Base-by-base conservation (phyloP, 2,329 filamentous ascomycete genomes). In the Aspergillus melleus region DNA sequence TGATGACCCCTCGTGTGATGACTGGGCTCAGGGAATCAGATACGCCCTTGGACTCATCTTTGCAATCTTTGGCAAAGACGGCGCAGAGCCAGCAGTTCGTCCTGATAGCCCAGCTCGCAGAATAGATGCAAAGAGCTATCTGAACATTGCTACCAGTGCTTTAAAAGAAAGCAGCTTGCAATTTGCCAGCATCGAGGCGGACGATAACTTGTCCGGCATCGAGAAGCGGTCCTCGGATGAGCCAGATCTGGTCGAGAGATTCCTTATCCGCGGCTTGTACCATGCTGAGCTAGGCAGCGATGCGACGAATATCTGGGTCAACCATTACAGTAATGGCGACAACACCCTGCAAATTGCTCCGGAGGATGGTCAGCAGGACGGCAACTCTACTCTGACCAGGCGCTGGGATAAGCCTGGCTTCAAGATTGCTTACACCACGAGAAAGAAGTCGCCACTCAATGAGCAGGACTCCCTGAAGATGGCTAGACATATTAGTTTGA, bases 201-300 rank as follows among this genome's bases (percentile, higher is more conserved):
- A 53, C 20, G 30, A 53, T 6, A 42, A 42, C 20, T 16, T 53
- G 12, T 16, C 51, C 19, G 19, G 51, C 29, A 29, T 53, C 51
- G 29, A 53, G 51, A 32, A 32, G n/a, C 26, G 14, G 16, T 42
- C 36, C 16, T 39, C 19, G 12, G 49, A 51, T 51, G 49, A 42
- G 19, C 52, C 36, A 26, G 30, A 47, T 46, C 22, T 54, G 19
- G 36, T 46, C 2, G 52, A 54, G 36, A 54, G 52, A 29, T 54
- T 54, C 36, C 52, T 54, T 20, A 54, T 54, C 52, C 36, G 36
- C 11, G 36, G 36, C 52, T 10, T 54, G 36, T 26, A 46, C 30
- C 52, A 46, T 46, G 52, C 36, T 30, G 52, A 29, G 12, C 32
- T 54, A 1, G 52, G 36, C 36, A 26, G 24, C 36, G 52, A 54